phyloP scores from a whole-genome alignment of 2,329 filamentous ascomycete species.

The Aureobasidium melanogenum region DNA sequence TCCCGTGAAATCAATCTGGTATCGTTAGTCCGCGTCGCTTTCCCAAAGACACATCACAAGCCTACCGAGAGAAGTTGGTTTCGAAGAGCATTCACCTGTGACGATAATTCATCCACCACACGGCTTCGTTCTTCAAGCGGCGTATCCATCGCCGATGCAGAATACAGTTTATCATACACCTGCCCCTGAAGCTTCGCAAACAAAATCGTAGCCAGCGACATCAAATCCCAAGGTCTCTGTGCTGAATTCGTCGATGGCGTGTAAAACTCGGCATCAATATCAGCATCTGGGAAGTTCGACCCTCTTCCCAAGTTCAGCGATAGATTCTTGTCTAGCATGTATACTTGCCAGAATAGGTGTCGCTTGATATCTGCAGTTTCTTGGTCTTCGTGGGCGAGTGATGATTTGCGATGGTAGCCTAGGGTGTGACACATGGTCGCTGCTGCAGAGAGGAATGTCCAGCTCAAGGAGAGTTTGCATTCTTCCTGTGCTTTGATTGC shows the following conservation, averaged over 20 bases:
- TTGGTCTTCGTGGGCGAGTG: conserved; percentile 3
- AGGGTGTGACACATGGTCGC: conserved; percentile 14
- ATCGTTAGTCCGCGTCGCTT: background rate
- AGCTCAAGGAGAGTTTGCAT: conserved; percentile 12
- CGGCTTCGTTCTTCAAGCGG: background rate
- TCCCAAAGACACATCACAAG: background rate
- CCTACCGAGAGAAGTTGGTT: background rate
- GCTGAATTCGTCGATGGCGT: background rate
- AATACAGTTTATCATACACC: conserved; percentile 12
- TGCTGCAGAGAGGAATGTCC: conserved; percentile 12
- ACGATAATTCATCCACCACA: background rate
- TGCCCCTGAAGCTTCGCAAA: conserved; percentile 8
- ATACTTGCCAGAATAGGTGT: conserved; percentile 13
- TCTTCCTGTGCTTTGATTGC: conserved; percentile 13
- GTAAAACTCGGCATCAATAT: conserved; percentile 12
- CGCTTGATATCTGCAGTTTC: conserved; percentile 12
- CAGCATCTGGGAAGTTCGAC: conserved; percentile 12
- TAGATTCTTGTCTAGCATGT: conserved; percentile 12
- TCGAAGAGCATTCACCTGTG: background rate
- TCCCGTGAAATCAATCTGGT: background rate
- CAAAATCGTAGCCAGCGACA: conserved; percentile 8
- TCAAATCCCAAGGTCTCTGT: conserved; percentile 11
- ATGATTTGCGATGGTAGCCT: conserved; percentile 9
- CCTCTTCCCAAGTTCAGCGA: conserved; percentile 11
- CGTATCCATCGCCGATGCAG: background rate